Evolutionary conservation across 1,139 yeast genomes (phyloP), one percentile per base, ranked within the genome.

Genomic region (Blastobotrys buckinghamii): DNA sequence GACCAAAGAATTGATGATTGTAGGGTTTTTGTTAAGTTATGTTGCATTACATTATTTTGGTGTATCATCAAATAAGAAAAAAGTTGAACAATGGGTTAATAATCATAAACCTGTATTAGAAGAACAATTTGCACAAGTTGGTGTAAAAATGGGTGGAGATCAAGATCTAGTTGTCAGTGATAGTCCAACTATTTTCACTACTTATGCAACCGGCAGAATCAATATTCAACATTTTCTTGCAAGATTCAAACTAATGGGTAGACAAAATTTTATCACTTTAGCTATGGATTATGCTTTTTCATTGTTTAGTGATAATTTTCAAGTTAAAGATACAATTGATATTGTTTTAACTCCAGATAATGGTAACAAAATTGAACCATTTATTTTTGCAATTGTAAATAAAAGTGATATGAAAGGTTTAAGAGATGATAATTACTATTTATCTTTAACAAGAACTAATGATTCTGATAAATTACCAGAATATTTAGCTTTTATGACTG

Each of bases 131-230:
- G 79, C 74, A 60, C 94, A 84, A 64, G 92, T 82, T 53, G 97
- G 97, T 50, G 81, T 81, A 42, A 65, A 72, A n/a, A 43, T 44
- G 33, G 27, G 39, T 17, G 44, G 45, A 2, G 26, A 42, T 17
- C 39, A 35, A 8, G 48, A 50, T 26, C 19, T 78, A 56, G 76
- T 74, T 59, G 72, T 82, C 55, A 77, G 80, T 63, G 96, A 88
- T 64, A 79, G 83, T 48, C 73, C 84, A 42, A 84, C 86, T 61
- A 75, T 78, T 52, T 89, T 69, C 66, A 73, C 92, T 16, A 74
- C 88, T 43, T 92, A 87, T 66, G 96, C 97, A 41, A 77, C 95
- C 50, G 98, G 98, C 55, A 81, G 98, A 66, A 72, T 79, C 54
- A 84, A 86, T 66, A 76, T 92, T 55, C 81, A 79, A 54, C 75